Evolutionary conservation across 768 basidiomycete genomes (phyloP), one percentile per base, ranked within the genome.

Genomic region (Sistotremastrum suecicum): DNA sequence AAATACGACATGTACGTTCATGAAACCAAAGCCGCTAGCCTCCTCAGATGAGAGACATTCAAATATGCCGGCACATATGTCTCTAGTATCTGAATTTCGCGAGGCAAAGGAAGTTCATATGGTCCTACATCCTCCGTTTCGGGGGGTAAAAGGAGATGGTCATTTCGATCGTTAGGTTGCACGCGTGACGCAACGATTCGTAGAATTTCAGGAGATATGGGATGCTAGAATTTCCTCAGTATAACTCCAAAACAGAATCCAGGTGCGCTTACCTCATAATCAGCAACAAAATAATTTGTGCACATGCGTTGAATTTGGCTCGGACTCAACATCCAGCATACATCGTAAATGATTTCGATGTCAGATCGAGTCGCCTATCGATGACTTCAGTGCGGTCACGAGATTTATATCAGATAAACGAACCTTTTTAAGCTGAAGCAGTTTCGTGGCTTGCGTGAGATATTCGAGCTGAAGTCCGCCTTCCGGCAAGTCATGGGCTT

Each of bases 251-350:
- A 9, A 12, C 33, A 7, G 7, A 46, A 35, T 43, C n/a, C 12
- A 4, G 8, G 3, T 2, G 29, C 30, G 52, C 70, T 37, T 54
- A 89, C 90, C 77, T 99, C 95, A 61, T 98, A 99, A 66, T 98
- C 95, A 40, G 94, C 95, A 50, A 94, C 92, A 58, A 95, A 97
- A 66, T 98, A 97, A 62, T 94, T 94, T 48, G 87, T 89, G 63
- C 95, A 97, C 80, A 99, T 91, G 60, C 95, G 83, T 67, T 98
- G 95, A 53, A 99, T 98, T 63, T 99, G 95, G 65, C 92, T 92
- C 2, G 95, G 95, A 51, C 90, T 97, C 39, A 99, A 71, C 84
- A 98, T 98, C 94, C 95, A 98, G 70, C 94, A 98, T 50, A 99
- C 94, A 58, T 92, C 89, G 61, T 95, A 98, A 56, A 99, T 94